Evolutionary conservation across 768 basidiomycete genomes (phyloP), one percentile per base, ranked within the genome.

Genomic region (Agaricus sinodeliciosus): DNA sequence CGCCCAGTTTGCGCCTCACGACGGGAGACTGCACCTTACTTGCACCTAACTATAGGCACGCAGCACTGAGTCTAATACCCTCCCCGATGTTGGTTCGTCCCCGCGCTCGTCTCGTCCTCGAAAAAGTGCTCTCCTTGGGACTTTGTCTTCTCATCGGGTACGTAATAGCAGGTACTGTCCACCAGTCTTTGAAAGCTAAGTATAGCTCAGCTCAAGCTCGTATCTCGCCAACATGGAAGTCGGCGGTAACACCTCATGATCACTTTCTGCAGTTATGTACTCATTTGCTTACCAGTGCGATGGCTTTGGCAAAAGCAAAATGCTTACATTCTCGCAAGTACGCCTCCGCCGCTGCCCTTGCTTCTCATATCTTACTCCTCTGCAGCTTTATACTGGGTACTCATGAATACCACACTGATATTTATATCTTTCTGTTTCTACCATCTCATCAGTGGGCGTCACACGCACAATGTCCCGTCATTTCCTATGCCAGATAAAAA

Each of bases 391-490:
- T 75, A 75, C 59, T 34, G 70, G 13, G 45, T 59, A 13, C 48
- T 51, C 19, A 58, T 67, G 36, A 67, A 66, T 51, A 12, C 57
- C 15, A 56, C 69, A 16, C 50, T 69, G 35, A 41, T 65, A 18
- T 44, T 59, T 1, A 60, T 67, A 25, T 59, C 64, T 9, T 51
- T 61, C 18, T 58, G 69, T n/a, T 76, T 72, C 51, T 40, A 67
- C 11, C 65, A 62, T 37, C 66, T 76, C 26, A 64, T 61, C 36
- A 44, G 57, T 22, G 70, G 65, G 22, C 70, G 73, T 25, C 55
- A 46, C n/a, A 65, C 63, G 4, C 71, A 72, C 56, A 67, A 61
- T 42, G 59, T 71, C 22, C 60, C 64, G 34, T 49, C 28, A 16
- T 66, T 68, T 48, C 59, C 62, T 22, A 39, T 63, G 15, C 74